Conservation (phyloP, 2,329 filamentous ascomycete species). For the Fusarium oxysporum region DNA sequence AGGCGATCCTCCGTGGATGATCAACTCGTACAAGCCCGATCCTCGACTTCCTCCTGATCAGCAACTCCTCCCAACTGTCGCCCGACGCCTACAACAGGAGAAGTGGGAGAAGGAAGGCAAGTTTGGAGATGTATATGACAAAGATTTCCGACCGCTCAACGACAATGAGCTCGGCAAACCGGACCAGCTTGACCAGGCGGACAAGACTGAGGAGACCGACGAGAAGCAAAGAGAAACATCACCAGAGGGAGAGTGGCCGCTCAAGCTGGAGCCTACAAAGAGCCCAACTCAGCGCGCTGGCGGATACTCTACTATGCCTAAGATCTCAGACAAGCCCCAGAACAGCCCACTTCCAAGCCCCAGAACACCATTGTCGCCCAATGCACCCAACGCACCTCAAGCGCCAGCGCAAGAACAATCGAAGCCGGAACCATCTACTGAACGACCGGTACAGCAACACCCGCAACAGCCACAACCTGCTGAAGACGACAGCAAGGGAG, state of each 20-base stretch:
- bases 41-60: constrained; percentile 93
- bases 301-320: constrained; percentile 73
- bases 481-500: constrained; percentile 54
- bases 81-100: constrained; percentile 89
- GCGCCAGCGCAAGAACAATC: constrained; percentile 40
- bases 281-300: constrained; percentile 60
- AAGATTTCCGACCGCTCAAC: constrained; percentile 85
- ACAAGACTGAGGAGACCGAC: constrained; percentile 39
- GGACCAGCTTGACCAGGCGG: constrained; percentile 59
- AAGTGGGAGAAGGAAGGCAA: constrained; percentile 95
- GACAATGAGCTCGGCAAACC: constrained; percentile 66
- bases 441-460: constrained; percentile 26
- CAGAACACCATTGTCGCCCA: constrained; percentile 57
- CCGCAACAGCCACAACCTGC: constrained; percentile 25
- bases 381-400: constrained; percentile 46
- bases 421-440: constrained; percentile 26
- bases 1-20: constrained; percentile 95
- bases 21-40: constrained; percentile 95
- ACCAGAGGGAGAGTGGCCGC: constrained; percentile 68
- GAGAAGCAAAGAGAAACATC: constrained; percentile 30
- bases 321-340: constrained; percentile 57
- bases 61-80: constrained; percentile 94
- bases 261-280: constrained; percentile 60
- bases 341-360: constrained; percentile 58
- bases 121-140: constrained; percentile 86